Evolutionary conservation across 768 basidiomycete genomes (phyloP), one percentile per base, ranked within the genome.

Genomic region (Leccinum incarnatum): DNA sequence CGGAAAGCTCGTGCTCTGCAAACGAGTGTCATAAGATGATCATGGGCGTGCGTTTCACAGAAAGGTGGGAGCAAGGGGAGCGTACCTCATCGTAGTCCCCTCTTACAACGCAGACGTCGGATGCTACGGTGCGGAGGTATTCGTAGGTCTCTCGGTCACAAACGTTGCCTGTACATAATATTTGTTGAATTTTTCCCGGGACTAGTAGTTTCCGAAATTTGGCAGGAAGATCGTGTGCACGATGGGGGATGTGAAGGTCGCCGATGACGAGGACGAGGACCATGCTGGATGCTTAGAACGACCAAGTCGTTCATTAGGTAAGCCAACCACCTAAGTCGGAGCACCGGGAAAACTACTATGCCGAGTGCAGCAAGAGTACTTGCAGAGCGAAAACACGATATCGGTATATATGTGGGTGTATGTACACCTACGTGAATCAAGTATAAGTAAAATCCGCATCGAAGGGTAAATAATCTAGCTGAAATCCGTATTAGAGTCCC

Each of bases 121-220:
- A 86, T 17, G 92, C 88, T n/a, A 99, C 91, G 14, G 92, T 94
- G 63, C 93, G 81, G 23, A 99, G 80, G 78, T 97, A 98, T 65
- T 98, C 97, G 74, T 91, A 95, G 7, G 97, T 98, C 75, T 98
- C 96, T 68, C 89, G 88, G 77, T 99, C 97, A 73, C 93, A 95
- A 23, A 98, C 89, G 71, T 98, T 98, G 50, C 97, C 97, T 0
- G 96, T 98, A 72, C 94, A 97, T 25, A 98, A 80, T 59, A 98
- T 97, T 74, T 98, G 96, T 62, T 95, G 93, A 48, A 99, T 98
- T 75, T 99, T 99, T 21, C 97, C 97, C 19, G 91, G 91, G 5
- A 93, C 88, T 54, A 99, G 81, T 1, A 98, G 87, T 69, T 98
- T 97, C 78, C 96, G 95, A 78, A 99, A 99, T 76, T 98, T 98